Evolutionary conservation across 306 rosid species (phyloP), one percentile per base, ranked within the genome.

Genomic region (Prunus kanzakura): DNA sequence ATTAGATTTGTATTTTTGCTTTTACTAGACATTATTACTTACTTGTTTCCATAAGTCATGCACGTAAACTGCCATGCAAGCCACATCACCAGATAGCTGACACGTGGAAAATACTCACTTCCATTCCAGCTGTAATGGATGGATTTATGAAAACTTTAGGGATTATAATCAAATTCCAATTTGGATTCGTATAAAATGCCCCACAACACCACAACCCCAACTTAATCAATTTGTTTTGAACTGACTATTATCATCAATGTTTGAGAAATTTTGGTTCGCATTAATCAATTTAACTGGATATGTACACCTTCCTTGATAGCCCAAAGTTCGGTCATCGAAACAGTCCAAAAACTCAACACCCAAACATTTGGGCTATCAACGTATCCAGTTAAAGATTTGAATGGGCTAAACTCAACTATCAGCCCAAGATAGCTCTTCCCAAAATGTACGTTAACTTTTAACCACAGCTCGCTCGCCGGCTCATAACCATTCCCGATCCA

Each of bases 31-130:
- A 15, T 19, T 56, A 13, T 43, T 63, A 3, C n/a, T 57, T 41
- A 52, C 57, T 72, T 57, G 64, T 71, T 52, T 18, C 63, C 41
- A 6, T 6, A 13, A 49, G 54, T 55, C 67, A 64, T 64, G 82
- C 73, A 78, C 57, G 64, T 78, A 41, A 65, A 13, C 58, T 35
- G 63, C 61, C 67, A 66, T 76, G 58, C 80, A 54, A 67, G 64
- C 55, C 41, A 45, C 32, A 25, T 7, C 70, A 67, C 1, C 6
- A 3, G 25, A 10, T 25, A 5, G 38, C 38, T 25, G 64, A 12
- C 64, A 25, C 38, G 64, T 60, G 32, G 35, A 60, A 23, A 60
- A 60, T 60, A 15, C 38, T 1, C 64, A 25, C 64, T 60, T 25
- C 8, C 64, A 60, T 27, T 3, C 57, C 14, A 7, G 43, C 43